Evolutionary conservation across 805 yeast species (phyloP).

Genomic region (Hanseniaspora opuntiae): DNA sequence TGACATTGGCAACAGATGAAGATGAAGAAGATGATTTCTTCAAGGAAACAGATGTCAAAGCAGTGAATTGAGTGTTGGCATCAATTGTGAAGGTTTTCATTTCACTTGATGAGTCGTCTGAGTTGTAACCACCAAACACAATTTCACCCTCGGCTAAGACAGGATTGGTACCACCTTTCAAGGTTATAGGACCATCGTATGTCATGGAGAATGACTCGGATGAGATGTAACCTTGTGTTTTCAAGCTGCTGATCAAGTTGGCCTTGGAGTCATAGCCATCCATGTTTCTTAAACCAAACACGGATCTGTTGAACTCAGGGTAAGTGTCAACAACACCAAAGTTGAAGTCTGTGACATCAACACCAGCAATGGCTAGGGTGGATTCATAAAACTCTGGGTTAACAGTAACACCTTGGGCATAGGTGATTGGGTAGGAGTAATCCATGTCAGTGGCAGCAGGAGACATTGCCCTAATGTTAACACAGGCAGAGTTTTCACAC

Average conservation of each 20-base stretch:
- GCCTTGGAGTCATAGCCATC: neutral
- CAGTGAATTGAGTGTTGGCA: neutral
- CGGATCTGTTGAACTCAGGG: slow-evolving; percentile 9
- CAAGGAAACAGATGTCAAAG: neutral
- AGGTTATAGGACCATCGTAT: slow-evolving; percentile 8
- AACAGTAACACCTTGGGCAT: slow-evolving; percentile 10
- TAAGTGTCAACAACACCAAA: slow-evolving; percentile 9
- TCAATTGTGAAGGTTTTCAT: slow-evolving; percentile 7
- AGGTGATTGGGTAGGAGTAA: neutral
- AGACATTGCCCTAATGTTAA: neutral
- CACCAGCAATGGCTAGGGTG: slow-evolving; percentile 3
- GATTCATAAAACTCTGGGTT: neutral
- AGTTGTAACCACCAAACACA: slow-evolving; percentile 13
- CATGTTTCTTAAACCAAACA: slow-evolving; percentile 12
- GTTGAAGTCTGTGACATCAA: slow-evolving; percentile 1
- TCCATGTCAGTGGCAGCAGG: neutral
- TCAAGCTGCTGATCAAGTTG: neutral
- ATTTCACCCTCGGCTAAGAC: slow-evolving; percentile 8
- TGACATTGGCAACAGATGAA: neutral
- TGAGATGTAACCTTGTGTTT: neutral
- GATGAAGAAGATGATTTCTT: neutral
- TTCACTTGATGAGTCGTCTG: neutral
- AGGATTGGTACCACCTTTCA: neutral
- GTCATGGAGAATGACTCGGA: slow-evolving; percentile 5
- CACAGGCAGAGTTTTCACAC: slow-evolving; percentile 2